These are phyloP conservation scores for Hyaloraphidium curvatum DNA, from an alignment of 192 early-diverging fungal genomes.

Conservation along the genomic window DNA sequence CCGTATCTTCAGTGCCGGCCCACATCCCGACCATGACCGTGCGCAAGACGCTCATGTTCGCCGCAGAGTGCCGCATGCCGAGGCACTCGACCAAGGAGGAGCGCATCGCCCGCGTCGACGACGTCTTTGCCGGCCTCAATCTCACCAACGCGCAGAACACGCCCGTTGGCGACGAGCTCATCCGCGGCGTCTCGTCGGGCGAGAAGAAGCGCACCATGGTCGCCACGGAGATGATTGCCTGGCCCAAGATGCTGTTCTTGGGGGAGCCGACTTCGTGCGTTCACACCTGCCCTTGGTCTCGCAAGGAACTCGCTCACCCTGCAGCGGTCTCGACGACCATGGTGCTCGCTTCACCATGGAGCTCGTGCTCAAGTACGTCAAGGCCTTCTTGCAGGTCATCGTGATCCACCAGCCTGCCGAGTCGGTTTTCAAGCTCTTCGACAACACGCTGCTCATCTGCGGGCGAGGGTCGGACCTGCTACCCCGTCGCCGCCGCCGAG, in stretches of 20 bases:
- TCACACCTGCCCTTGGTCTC: too few relatives aligned
- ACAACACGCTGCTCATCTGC: conserved; percentile 43
- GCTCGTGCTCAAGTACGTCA: too few relatives aligned
- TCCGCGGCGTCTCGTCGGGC: conserved; percentile 60
- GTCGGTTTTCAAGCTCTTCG: conserved; percentile 52
- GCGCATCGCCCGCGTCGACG: conserved; percentile 29
- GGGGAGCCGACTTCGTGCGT: conserved; percentile 37
- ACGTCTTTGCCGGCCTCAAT: conserved; percentile 17
- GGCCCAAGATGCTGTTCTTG: too few relatives aligned
- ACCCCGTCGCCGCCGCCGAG: conserved; percentile 32
- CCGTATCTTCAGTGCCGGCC: too few relatives aligned
- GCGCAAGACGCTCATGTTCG: conserved; percentile 56
- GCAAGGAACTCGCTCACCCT: too few relatives aligned
- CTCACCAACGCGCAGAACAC: conserved; percentile 17
- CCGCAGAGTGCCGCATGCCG: conserved; percentile 50
- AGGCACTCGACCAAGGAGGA: too few relatives aligned
- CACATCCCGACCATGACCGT: conserved; percentile 60
- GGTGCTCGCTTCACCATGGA: too few relatives aligned
- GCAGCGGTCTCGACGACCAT: conserved; percentile 63
- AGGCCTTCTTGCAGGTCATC: too few relatives aligned
- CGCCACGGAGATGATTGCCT: too few relatives aligned
- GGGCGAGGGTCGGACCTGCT: conserved; percentile 44
- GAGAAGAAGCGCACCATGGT: conserved; percentile 56
- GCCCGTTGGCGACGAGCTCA: conserved; percentile 50
- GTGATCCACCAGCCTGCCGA: conserved; percentile 49